A percentile compares a stretch with the other conserved stretches of the same genome.
Evolutionary conservation across 768 basidiomycete genomes (phyloP).

Genomic region (Suillus americanus): DNA sequence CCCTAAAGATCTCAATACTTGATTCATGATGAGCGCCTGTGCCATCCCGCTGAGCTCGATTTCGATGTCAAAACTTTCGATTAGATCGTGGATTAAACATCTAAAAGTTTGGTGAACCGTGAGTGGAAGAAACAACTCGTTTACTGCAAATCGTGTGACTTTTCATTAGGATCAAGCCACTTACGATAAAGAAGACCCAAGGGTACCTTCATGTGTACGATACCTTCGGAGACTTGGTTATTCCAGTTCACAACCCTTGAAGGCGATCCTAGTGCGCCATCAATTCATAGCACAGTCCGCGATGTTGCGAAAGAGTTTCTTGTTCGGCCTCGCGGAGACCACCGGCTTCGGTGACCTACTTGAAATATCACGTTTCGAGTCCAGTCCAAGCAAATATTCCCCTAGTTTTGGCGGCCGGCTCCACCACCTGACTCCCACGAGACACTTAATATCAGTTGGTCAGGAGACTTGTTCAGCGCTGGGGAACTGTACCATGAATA

Average conservation of each 20-base stretch:
- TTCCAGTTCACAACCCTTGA: not conserved
- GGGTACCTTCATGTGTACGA: not conserved
- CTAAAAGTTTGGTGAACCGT: not conserved
- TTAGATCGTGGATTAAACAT: slow-evolving; percentile 1
- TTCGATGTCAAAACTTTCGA: not conserved
- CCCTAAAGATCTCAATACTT: not conserved
- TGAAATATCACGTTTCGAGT: not conserved
- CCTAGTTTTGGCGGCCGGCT: not conserved
- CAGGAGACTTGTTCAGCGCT: not conserved
- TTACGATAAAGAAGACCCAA: slow-evolving; percentile 5
- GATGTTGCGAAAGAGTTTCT: slow-evolving; percentile 8
- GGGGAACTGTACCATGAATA: not conserved
- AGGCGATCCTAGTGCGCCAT: not conserved
- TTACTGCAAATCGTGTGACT: slow-evolving; percentile 10
- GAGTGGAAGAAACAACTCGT: slow-evolving; percentile 6
- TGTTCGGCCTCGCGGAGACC: not conserved
- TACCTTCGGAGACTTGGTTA: slow-evolving; percentile 1
- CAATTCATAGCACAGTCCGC: not conserved
- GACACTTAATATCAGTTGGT: not conserved
- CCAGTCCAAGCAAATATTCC: not conserved
- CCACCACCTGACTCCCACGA: slow-evolving; percentile 10
- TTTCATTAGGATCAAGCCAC: slow-evolving; percentile 9
- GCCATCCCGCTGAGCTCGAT: not conserved
- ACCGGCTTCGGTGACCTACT: not conserved
- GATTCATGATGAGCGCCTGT: not conserved